phyloP scores from a whole-genome alignment of 305 asterid genomes.

The Nicotiana rustica region DNA sequence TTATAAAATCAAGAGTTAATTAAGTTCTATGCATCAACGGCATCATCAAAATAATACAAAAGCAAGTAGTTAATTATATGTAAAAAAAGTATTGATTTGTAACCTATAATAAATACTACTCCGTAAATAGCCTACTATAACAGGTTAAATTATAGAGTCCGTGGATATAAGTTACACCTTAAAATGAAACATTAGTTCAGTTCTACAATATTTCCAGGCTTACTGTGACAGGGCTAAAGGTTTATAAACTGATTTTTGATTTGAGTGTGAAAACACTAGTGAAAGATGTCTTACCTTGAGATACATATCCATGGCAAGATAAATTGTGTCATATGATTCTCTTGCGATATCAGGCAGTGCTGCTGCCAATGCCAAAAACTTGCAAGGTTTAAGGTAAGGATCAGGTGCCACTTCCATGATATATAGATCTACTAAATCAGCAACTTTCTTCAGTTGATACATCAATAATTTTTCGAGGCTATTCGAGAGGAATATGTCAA shows the following conservation, averaged over 20 bases:
- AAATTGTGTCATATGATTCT: slow-evolving; percentile 56
- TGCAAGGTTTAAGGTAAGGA: slow-evolving; percentile 50
- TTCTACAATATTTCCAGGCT: neutral
- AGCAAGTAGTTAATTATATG: neutral
- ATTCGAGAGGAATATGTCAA: slow-evolving; percentile 44
- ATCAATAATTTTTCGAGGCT: slow-evolving; percentile 5
- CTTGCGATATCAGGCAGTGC: slow-evolving; percentile 59
- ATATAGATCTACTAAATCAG: slow-evolving; percentile 55
- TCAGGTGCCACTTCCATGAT: slow-evolving; percentile 73
- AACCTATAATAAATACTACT: neutral
- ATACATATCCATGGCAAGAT: slow-evolving; percentile 54
- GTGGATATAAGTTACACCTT: neutral
- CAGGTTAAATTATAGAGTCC: neutral
- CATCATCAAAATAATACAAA: neutral
- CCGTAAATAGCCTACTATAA: neutral
- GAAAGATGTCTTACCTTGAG: slow-evolving; percentile 52
- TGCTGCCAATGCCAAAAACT: slow-evolving; percentile 53
- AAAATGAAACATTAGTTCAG: neutral
- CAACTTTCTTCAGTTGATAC: slow-evolving; percentile 55
- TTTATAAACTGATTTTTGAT: neutral
- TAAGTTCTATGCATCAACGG: neutral
- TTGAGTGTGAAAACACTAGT: neutral
- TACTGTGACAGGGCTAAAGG: neutral
- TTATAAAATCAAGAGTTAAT: neutral
- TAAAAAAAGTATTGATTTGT: neutral